A percentile compares a stretch with the other conserved stretches of the same genome.
Conservation (phyloP, 306 rosid genomes). For the Rosa chinensis region DNA sequence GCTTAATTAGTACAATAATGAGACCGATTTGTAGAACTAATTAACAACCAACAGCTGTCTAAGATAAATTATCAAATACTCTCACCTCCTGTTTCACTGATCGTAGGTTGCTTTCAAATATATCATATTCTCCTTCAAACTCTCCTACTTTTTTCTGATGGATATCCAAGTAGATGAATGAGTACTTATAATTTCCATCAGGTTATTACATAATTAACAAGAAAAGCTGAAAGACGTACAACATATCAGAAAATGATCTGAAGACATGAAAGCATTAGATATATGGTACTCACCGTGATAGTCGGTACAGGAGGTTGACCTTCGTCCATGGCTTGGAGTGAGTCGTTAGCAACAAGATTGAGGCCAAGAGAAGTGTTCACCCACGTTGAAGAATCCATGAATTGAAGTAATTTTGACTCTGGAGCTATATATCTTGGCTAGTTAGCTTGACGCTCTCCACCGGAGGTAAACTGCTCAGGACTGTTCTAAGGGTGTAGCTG, state of each 20-base stretch:
- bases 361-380: constrained; percentile 60
- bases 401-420: neutral
- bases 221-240: neutral
- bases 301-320: constrained; percentile 18
- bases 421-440: neutral
- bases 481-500: neutral
- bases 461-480: neutral
- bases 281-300: constrained; percentile 14
- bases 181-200: neutral
- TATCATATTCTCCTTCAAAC: constrained; percentile 4
- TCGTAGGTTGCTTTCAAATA: constrained; percentile 4
- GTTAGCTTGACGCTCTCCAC: neutral
- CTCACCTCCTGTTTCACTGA: constrained; percentile 29
- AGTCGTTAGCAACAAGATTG: constrained; percentile 33
- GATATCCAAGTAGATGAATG: neutral
- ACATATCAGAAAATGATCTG: neutral
- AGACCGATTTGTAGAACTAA: neutral
- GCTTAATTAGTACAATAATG: neutral
- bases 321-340: neutral
- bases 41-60: neutral
- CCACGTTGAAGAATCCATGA: constrained; percentile 28
- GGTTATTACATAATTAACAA: neutral
- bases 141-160: constrained; percentile 32
- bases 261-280: neutral
- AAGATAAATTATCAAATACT: neutral